These are phyloP conservation scores for Phaeosphaeriaceae sp. DNA, from an alignment of 2,329 filamentous ascomycete genomes.

Conservation along the genomic window DNA sequence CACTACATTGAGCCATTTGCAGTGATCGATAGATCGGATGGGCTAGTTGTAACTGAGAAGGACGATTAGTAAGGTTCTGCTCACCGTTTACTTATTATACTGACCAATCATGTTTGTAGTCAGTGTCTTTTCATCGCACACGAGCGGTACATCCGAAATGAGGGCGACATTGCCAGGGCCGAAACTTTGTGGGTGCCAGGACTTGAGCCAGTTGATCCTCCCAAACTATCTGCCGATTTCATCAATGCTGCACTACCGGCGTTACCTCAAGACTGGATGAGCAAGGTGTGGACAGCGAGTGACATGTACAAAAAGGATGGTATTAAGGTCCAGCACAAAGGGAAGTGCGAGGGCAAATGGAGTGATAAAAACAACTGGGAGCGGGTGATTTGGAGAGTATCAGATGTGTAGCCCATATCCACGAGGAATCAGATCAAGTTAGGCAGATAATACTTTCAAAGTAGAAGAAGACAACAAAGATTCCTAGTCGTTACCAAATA, in stretches of 20 bases:
- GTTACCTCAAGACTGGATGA: neutral
- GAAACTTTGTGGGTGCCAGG: constrained; percentile 14
- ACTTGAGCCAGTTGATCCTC: constrained; percentile 5
- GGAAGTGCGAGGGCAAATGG: neutral
- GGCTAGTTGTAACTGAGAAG: constrained; percentile 9
- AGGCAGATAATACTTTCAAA: neutral
- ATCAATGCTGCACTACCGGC: neutral
- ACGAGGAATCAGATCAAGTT: neutral
- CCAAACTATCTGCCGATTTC: neutral
- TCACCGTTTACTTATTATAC: neutral
- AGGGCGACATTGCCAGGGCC: neutral
- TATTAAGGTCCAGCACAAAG: neutral
- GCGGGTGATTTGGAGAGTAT: constrained; percentile 3
- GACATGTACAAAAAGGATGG: constrained; percentile 6
- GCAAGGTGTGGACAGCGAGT: constrained; percentile 3
- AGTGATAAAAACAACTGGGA: constrained; percentile 3
- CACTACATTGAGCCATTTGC: constrained; percentile 15
- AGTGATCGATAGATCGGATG: constrained; percentile 14
- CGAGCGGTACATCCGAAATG: constrained; percentile 3
- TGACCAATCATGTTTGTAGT: neutral
- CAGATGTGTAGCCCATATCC: neutral
- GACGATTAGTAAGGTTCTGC: neutral
- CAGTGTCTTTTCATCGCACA: constrained; percentile 1
- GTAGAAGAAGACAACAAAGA: neutral
- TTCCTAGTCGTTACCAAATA: neutral